A percentile compares a stretch with the other conserved stretches of the same genome.
phyloP scores from a whole-genome alignment of 371 early-diverging fungal genomes.

The Lichtheimia ramosa region DNA sequence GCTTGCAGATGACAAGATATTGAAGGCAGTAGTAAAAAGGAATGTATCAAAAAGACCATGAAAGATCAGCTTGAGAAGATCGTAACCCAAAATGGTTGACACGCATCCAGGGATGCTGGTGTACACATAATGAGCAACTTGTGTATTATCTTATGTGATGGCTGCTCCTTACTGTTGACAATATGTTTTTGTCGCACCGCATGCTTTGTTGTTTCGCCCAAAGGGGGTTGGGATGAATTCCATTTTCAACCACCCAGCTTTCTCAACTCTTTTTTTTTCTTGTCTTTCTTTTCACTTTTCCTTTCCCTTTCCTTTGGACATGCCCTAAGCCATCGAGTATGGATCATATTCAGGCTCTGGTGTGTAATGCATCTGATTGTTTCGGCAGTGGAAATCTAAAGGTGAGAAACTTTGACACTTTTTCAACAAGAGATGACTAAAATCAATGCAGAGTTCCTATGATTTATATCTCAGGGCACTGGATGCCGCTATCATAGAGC shows the following conservation, averaged over 20 bases:
- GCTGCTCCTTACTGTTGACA: constrained; percentile 3
- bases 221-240: constrained; percentile 1
- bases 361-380: constrained; percentile 24
- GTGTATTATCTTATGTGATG: neutral
- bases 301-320: constrained; percentile 14
- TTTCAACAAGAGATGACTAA: too few relatives aligned
- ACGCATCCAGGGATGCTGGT: too few relatives aligned
- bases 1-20: too few relatives aligned
- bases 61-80: too few relatives aligned
- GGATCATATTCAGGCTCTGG: constrained; percentile 24
- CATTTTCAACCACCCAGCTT: constrained; percentile 6
- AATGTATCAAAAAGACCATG: too few relatives aligned
- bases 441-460: constrained; percentile 29
- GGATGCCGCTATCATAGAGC: constrained; percentile 27
- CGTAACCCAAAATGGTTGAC: too few relatives aligned
- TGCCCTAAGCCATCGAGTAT: constrained; percentile 13
- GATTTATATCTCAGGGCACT: constrained; percentile 39
- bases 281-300: neutral
- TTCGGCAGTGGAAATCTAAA: constrained; percentile 28
- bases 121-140: too few relatives aligned
- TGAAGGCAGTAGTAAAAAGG: too few relatives aligned
- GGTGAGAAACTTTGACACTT: constrained; percentile 3
- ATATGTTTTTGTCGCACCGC: constrained; percentile 7
- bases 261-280: constrained; percentile 1
- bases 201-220: neutral